Evolutionary conservation across 306 rosid genomes (phyloP).

Genomic region (Acacia acuminata): DNA sequence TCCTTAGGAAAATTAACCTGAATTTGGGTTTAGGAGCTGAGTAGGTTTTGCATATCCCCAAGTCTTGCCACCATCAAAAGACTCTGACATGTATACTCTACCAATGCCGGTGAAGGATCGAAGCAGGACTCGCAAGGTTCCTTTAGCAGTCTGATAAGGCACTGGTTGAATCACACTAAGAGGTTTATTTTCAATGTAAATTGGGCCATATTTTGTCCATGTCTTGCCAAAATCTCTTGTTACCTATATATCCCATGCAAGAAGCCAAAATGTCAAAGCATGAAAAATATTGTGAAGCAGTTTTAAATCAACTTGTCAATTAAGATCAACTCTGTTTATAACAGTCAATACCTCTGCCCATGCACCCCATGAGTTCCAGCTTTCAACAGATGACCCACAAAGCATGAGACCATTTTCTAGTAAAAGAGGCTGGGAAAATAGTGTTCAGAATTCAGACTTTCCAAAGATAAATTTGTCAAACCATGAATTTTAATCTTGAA

Average conservation of each 20-base stretch:
- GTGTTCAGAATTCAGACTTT: constrained; percentile 7
- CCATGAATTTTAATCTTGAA: background rate
- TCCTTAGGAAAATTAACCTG: constrained; percentile 56
- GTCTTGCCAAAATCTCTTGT: constrained; percentile 66
- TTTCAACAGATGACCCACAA: constrained; percentile 95
- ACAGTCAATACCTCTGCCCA: constrained; percentile 76
- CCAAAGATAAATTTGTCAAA: background rate
- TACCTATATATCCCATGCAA: constrained; percentile 62
- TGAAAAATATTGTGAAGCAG: background rate
- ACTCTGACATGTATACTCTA: constrained; percentile 74
- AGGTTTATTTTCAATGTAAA: constrained; percentile 59
- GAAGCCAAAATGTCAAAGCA: constrained; percentile 21
- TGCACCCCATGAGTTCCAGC: constrained; percentile 99
- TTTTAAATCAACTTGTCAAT: constrained; percentile 12
- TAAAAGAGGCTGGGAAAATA: constrained; percentile 69
- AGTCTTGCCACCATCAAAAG: constrained; percentile 69
- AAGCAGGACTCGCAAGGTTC: constrained; percentile 78
- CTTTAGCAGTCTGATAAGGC: constrained; percentile 72
- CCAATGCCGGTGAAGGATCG: constrained; percentile 68
- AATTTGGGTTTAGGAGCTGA: constrained; percentile 87
- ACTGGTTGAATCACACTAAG: constrained; percentile 91
- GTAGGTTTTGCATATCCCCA: constrained; percentile 80
- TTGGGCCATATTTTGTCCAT: constrained; percentile 90
- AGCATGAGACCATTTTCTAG: constrained; percentile 79
- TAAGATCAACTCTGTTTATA: constrained; percentile 3